Percentiles rank a stretch among this genome's conserved stretches.
phyloP scores from a whole-genome alignment of 768 basidiomycete species.

The Phallus indusiatus region DNA sequence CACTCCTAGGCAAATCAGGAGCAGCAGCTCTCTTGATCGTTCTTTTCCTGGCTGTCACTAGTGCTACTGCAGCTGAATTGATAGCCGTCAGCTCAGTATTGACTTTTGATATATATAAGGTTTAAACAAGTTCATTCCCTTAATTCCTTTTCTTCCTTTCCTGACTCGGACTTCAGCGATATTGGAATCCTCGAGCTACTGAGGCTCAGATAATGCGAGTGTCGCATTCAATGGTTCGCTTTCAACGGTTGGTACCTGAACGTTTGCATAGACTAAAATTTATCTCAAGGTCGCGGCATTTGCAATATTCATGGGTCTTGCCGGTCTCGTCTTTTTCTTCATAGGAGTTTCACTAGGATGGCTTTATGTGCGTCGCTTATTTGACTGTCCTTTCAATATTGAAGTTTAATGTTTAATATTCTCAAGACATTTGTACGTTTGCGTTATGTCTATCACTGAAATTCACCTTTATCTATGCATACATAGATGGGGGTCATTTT shows the following conservation, averaged over 20 bases:
- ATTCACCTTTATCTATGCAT: slow-evolving; percentile 1
- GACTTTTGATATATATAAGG: slow-evolving; percentile 83
- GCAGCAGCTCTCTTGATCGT: slow-evolving; percentile 71
- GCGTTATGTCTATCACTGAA: slow-evolving; percentile 4
- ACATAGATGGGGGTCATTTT: slow-evolving; percentile 68
- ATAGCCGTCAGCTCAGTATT: slow-evolving; percentile 81
- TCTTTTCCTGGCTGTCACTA: slow-evolving; percentile 81
- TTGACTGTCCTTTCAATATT: not conserved
- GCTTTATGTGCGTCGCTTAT: slow-evolving; percentile 60
- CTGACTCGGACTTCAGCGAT: slow-evolving; percentile 32
- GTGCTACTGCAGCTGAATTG: slow-evolving; percentile 80
- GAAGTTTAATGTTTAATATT: not conserved
- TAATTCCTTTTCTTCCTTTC: not conserved
- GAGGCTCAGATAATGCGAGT: slow-evolving; percentile 61
- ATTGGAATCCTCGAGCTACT: slow-evolving; percentile 75
- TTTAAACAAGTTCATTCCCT: slow-evolving; percentile 14
- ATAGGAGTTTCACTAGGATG: slow-evolving; percentile 91
- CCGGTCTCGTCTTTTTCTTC: slow-evolving; percentile 79
- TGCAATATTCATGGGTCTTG: slow-evolving; percentile 72
- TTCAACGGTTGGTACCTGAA: not conserved
- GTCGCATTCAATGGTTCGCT: slow-evolving; percentile 54
- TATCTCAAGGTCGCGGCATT: slow-evolving; percentile 48
- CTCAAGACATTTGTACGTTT: slow-evolving; percentile 47
- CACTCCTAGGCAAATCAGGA: slow-evolving; percentile 71
- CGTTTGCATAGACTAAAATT: not conserved